Evolutionary conservation across 352 stramenopile genomes (phyloP).

Genomic region (Globisporangium cylindrosporum): DNA sequence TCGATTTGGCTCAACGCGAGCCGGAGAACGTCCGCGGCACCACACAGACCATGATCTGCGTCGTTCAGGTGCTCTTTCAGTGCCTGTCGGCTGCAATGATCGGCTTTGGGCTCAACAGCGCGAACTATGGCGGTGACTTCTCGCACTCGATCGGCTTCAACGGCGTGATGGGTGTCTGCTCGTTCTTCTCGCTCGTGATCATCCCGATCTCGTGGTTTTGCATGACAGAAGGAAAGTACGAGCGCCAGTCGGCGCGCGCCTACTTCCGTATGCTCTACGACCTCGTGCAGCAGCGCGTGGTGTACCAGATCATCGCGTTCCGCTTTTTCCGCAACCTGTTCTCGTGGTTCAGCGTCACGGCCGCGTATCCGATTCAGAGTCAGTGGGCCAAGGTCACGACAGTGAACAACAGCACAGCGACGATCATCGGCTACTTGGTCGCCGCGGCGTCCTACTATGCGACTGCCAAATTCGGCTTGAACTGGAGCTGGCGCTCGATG

Average conservation of each 20-base stretch:
- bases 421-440: constrained; percentile 36
- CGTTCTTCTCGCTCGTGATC: constrained; percentile 30
- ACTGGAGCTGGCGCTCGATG: constrained; percentile 55
- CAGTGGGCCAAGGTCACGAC: constrained; percentile 38
- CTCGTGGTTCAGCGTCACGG: constrained; percentile 41
- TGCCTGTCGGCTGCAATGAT: too few species aligned
- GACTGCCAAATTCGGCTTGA: constrained; percentile 33
- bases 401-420: constrained; percentile 38
- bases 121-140: constrained; percentile 48
- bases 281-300: constrained; percentile 47
- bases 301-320: constrained; percentile 45
- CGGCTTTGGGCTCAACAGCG: too few species aligned
- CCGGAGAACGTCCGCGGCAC: constrained; percentile 42
- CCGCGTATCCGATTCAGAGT: constrained; percentile 38
- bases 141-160: constrained; percentile 43
- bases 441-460: constrained; percentile 26
- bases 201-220: constrained; percentile 44
- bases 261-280: constrained; percentile 35
- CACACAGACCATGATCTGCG: constrained; percentile 59
- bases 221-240: constrained; percentile 39
- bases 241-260: constrained; percentile 17
- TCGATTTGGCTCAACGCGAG: constrained; percentile 63
- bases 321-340: constrained; percentile 56
- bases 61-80: constrained; percentile 5
- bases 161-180: constrained; percentile 46